Percentiles rank a stretch among this genome's conserved stretches.
These are phyloP conservation scores for Tolypocladium tundrense DNA, from an alignment of 2,329 filamentous ascomycete genomes.

Conservation along the genomic window DNA sequence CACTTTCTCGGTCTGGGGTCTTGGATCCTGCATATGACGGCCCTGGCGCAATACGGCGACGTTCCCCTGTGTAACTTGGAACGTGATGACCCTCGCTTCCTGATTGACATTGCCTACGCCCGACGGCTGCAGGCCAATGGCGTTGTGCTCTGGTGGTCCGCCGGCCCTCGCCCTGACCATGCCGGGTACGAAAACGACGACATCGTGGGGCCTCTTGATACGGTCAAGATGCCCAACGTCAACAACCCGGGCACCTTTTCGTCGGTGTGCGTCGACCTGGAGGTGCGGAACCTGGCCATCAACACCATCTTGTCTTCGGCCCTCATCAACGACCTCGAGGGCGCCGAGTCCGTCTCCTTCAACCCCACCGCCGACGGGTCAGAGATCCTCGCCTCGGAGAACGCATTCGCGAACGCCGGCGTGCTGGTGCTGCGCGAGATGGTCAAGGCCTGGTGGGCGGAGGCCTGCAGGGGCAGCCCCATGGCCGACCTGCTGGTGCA, in stretches of 20 bases:
- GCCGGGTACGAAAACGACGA: slow-evolving; percentile 94
- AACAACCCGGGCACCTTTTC: slow-evolving; percentile 92
- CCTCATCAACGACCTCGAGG: slow-evolving; percentile 92
- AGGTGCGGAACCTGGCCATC: slow-evolving; percentile 88
- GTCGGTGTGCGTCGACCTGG: slow-evolving; percentile 91
- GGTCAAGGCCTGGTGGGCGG: slow-evolving; percentile 97
- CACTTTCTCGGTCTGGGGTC: slow-evolving; percentile 89
- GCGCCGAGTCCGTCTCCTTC: slow-evolving; percentile 75
- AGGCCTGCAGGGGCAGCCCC: slow-evolving; percentile 77
- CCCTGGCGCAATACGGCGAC: slow-evolving; percentile 84
- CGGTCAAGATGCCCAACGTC: slow-evolving; percentile 81
- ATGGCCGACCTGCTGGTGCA: slow-evolving; percentile 99
- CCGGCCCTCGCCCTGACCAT: slow-evolving; percentile 78
- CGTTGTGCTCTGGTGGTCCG: slow-evolving; percentile 95
- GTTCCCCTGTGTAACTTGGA: slow-evolving; percentile 93
- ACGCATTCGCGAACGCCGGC: slow-evolving; percentile 84
- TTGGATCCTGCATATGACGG: slow-evolving; percentile 82
- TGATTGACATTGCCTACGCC: slow-evolving; percentile 95
- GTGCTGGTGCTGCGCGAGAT: slow-evolving; percentile 89
- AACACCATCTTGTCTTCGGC: slow-evolving; percentile 97
- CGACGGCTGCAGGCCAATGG: slow-evolving; percentile 81
- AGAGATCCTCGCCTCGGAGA: slow-evolving; percentile 65
- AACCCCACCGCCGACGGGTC: slow-evolving; percentile 43
- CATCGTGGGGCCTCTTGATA: slow-evolving; percentile 70
- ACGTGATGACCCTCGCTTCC: slow-evolving; percentile 82